Conservation (phyloP, 495 filamentous ascomycete genomes). For the Xanthoparmelia taractica region DNA sequence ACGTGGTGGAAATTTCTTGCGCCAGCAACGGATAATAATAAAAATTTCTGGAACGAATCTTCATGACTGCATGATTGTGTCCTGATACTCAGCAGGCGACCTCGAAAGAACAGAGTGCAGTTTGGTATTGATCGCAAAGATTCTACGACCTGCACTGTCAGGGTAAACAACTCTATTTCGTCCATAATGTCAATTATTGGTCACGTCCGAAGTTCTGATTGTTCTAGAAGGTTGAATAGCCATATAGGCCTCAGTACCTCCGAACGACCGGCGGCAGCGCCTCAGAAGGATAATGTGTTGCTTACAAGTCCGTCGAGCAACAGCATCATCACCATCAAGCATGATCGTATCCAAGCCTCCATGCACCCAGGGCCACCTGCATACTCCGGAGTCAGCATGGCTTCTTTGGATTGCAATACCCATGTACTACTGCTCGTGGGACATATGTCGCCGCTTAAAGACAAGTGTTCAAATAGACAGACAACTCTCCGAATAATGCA, state of each 20-base stretch:
- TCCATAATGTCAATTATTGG: not conserved
- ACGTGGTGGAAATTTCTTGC: no score
- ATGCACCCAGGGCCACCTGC: not conserved
- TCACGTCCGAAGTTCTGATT: not conserved
- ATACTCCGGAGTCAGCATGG: not conserved
- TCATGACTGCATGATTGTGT: no score
- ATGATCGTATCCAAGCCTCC: not conserved
- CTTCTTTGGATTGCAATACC: no score
- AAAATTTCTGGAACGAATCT: no score
- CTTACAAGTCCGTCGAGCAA: not conserved
- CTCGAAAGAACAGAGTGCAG: no score
- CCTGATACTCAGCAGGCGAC: no score
- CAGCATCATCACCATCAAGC: not conserved
- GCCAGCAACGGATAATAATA: no score
- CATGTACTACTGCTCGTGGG: not conserved
- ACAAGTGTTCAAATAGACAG: not conserved
- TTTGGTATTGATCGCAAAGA: not conserved
- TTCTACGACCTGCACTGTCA: not conserved
- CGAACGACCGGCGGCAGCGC: not conserved
- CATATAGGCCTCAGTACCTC: no score
- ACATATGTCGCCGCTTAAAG: not conserved
- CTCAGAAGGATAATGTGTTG: not conserved
- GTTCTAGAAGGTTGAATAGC: no score
- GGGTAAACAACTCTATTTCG: not conserved
- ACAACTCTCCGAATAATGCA: not conserved